Evolutionary conservation across 768 basidiomycete genomes (phyloP), one percentile per base, ranked within the genome.

Genomic region (Solioccasus polychromus): DNA sequence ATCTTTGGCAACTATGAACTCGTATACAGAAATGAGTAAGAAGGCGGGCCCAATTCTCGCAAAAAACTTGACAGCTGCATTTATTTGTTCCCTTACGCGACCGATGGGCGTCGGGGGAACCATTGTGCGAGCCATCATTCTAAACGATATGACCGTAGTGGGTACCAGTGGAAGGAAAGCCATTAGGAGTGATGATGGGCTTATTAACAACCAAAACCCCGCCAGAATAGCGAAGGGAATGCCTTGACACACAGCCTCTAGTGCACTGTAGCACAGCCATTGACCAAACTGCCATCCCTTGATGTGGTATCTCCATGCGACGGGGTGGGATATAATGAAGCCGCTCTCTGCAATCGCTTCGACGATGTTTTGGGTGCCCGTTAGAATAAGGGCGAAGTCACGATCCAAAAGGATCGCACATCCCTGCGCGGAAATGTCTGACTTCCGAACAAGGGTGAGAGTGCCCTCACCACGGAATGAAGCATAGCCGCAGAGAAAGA

Each of bases 291-390:
- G 15, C 39, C 31, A 41, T 25, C 3, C 18, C n/a, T 4, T 9
- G 11, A 39, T 8, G 9, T 30, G 46, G 10, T 23, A 5, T 25
- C 14, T 39, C 30, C 35, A 35, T n/a, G 35, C 1, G 20, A 43
- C 11, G 11, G 23, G 19, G 24, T 34, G 39, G 30, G 30, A 44
- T 20, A 41, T 34, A 23, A 14, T 20, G 35, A 52, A 52, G 5
- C 30, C 18, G 9, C 45, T 30, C 31, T 44, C 46, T 18, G 42
- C 34, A 18, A 48, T 36, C 15, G 47, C 37, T 11, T 52, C 46
- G 2, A 48, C 47, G 8, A 41, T 14, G 14, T 18, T 31, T 23
- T 34, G 43, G 39, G 14, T 20, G 14, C 47, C 51, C 1, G 8
- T 36, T 12, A 44, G 9, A 6, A 52, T 11, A 7, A 52, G 9